Percentiles rank a stretch among this genome's conserved stretches.
These are phyloP conservation scores for Ceratocystis ficicola DNA, from an alignment of 2,329 filamentous ascomycete species.

Conservation along the genomic window DNA sequence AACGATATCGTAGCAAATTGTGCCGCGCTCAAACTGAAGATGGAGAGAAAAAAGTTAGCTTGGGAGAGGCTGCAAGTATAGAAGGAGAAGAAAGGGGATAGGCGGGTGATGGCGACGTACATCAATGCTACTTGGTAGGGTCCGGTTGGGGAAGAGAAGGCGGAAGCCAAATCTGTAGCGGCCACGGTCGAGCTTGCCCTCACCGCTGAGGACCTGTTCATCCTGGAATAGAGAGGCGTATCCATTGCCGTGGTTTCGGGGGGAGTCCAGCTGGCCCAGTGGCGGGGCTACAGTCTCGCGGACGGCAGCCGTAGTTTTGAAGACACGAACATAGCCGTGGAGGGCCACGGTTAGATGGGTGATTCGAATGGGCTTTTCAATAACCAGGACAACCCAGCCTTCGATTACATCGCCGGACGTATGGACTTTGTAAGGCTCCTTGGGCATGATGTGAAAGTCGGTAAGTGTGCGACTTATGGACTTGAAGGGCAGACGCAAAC, in stretches of 20 bases:
- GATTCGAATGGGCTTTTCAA: constrained; percentile 62
- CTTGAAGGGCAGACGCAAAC: constrained; percentile 39
- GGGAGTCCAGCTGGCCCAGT: constrained; percentile 6
- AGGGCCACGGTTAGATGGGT: constrained; percentile 69
- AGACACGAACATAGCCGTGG: constrained; percentile 68
- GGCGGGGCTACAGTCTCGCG: constrained; percentile 31
- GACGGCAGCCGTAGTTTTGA: constrained; percentile 53
- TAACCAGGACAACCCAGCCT: constrained; percentile 59
- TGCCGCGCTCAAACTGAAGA: constrained; percentile 80
- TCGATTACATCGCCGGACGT: constrained; percentile 61
- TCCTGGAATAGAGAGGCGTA: constrained; percentile 74
- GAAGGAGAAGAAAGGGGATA: neutral
- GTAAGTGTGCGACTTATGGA: constrained; percentile 51
- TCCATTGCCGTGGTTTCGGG: constrained; percentile 59
- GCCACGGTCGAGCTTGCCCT: constrained; percentile 60
- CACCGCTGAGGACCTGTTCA: constrained; percentile 66
- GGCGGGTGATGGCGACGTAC: constrained; percentile 41
- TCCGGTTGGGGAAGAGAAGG: constrained; percentile 54
- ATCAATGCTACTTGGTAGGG: constrained; percentile 83
- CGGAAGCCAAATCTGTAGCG: constrained; percentile 72
- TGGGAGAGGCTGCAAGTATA: neutral
- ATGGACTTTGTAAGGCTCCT: constrained; percentile 69
- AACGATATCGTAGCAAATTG: constrained; percentile 81
- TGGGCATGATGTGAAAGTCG: constrained; percentile 66
- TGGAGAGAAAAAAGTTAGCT: constrained; percentile 6